Evolutionary conservation across 768 basidiomycete genomes (phyloP), one percentile per base, ranked within the genome.

Genomic region (Lentinula guzmanii): DNA sequence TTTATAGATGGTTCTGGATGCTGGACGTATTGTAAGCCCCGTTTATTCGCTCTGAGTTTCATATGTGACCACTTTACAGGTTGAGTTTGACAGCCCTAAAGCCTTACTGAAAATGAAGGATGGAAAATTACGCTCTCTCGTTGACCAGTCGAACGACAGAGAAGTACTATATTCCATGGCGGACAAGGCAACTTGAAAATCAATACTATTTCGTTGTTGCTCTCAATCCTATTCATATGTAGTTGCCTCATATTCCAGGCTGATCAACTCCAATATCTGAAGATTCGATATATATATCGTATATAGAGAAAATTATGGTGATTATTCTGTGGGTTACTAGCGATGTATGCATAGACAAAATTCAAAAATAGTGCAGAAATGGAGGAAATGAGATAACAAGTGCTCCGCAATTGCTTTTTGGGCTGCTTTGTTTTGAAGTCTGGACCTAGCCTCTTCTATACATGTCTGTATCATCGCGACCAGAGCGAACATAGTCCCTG

Each of bases 1-100:
- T 18, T 9, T 5, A n/a, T 43, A 80, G 78, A 75, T 86, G 75
- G 78, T 80, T 45, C 71, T 86, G n/a, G 83, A 83, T 58, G 78
- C 76, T 31, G 85, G 85, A n/a, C 74, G 73, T 51, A 72, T 86
- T 55, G 77, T 84, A 75, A 55, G 74, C 81, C 71, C 16, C 8
- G n/a, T 37, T 43, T 31, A 7, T 24, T 7, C 34, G 10, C 41
- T 52, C n/a, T 21, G n/a, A 45, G 4, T 7, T 50, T 6, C 18
- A 9, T 13, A 50, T 11, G n/a, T 5, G 18, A 6, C 31, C 15
- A 2, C 54, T 41, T 39, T 39, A 16, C 42, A 63, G 63, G 63
- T 64, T n/a, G 79, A 81, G 62, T 80, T 72, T 61, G 80, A 79
- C 62, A 66, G 72, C 24, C 81, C 81, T 0, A n/a, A 46, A 45